Evolutionary conservation across 2,329 filamentous ascomycete species (phyloP).

Genomic region (Macroventuria anomochaeta): DNA sequence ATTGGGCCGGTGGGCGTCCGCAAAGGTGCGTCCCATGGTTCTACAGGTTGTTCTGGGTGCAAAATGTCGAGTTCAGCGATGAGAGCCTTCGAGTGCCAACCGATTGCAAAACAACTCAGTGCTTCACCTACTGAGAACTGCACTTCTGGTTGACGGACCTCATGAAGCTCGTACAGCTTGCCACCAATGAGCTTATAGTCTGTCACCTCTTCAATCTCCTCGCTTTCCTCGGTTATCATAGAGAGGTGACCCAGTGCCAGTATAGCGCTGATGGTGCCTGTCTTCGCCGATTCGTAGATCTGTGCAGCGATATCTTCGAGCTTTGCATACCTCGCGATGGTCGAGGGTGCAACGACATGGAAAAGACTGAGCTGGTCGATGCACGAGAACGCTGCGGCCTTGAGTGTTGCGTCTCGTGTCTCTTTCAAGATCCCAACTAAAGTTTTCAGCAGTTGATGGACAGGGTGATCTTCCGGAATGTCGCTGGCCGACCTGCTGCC

Average conservation of each 20-base stretch:
- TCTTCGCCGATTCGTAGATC: constrained; percentile 73
- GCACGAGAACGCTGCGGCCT: constrained; percentile 63
- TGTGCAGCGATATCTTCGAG: constrained; percentile 64
- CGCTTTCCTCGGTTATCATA: constrained; percentile 60
- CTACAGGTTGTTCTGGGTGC: constrained; percentile 49
- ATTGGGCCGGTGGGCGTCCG: constrained; percentile 41
- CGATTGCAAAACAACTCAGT: constrained; percentile 75
- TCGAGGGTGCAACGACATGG: constrained; percentile 57
- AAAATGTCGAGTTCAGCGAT: constrained; percentile 79
- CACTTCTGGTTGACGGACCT: constrained; percentile 83
- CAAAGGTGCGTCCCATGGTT: constrained; percentile 40
- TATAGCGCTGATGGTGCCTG: constrained; percentile 82
- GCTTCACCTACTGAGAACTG: constrained; percentile 93
- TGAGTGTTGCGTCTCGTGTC: constrained; percentile 62
- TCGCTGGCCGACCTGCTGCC: constrained; percentile 19
- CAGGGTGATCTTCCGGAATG: constrained; percentile 41
- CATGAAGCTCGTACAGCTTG: constrained; percentile 77
- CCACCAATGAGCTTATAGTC: constrained; percentile 65
- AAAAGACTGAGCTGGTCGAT: constrained; percentile 69
- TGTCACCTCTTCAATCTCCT: constrained; percentile 40
- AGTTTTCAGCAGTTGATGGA: constrained; percentile 53
- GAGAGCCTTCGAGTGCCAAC: constrained; percentile 84
- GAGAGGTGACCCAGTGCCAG: constrained; percentile 79
- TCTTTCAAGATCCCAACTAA: constrained; percentile 61
- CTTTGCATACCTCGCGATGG: constrained; percentile 42